phyloP scores from a whole-genome alignment of 176 grass and related monocot genomes.

The Chrysopogon serrulatus region DNA sequence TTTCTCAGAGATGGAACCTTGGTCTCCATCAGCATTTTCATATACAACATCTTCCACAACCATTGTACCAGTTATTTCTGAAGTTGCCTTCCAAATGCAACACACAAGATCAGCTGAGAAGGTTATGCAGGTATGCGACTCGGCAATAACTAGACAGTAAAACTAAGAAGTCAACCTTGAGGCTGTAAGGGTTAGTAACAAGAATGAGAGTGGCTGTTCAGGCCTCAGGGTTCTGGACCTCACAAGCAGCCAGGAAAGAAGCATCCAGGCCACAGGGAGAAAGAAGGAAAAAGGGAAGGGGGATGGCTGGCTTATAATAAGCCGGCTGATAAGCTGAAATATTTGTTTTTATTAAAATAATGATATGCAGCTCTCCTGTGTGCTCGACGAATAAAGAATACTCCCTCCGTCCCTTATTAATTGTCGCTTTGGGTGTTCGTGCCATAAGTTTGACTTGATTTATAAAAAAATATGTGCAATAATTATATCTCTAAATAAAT shows the following conservation, averaged over 20 bases:
- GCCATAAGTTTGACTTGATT: no score
- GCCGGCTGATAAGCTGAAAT: no score
- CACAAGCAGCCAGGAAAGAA: background rate
- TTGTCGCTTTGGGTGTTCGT: no score
- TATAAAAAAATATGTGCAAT: no score
- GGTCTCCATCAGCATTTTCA: constrained; percentile 50
- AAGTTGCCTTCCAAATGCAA: constrained; percentile 55
- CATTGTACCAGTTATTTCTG: constrained; percentile 81
- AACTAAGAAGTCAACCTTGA: background rate
- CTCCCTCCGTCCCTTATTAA: no score
- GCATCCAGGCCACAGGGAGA: background rate
- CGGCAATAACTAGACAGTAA: background rate
- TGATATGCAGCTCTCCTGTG: background rate
- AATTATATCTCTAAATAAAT: no score
- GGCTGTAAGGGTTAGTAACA: background rate
- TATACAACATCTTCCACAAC: constrained; percentile 97
- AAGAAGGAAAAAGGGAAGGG: background rate
- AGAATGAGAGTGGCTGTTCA: background rate
- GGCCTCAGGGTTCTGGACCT: background rate
- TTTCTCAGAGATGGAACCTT: constrained; percentile 34
- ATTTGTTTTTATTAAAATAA: background rate
- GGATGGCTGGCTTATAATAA: no score
- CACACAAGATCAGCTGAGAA: constrained; percentile 13
- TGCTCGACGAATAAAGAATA: background rate
- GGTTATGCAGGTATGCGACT: background rate